Base-by-base conservation (phyloP, 2,329 filamentous ascomycete species). In the Aspergillus pseudoviridinutans region DNA sequence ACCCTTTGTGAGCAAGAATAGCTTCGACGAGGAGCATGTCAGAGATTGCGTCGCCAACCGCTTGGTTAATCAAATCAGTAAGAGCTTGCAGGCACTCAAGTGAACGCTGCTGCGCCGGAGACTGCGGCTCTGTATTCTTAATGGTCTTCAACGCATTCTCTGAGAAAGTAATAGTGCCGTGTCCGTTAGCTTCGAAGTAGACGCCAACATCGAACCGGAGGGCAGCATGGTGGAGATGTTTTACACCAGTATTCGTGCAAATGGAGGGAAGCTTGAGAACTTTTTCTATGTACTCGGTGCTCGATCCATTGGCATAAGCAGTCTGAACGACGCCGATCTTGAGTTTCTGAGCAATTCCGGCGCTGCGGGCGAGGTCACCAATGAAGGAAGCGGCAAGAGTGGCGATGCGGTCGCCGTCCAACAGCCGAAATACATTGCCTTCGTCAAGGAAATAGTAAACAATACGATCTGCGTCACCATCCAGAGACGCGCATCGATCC, bases 171-270 rank as follows among this genome's bases (percentile, higher is more conserved):
- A 97, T 89, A 9, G 94, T 99, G 64, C 94, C 94, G 76, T 99
- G 94, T 29, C 94, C 94, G 72, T 99, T 99, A 63, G 94, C 94
- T 79, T 99, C 94, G 69, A 99, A 99, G 80, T 99, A 99, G 53
- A 97, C 91, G 57, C 94, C 94, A 55, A 97, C 87, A 68, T 99
- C 94, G 67, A 95, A 96, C 64, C 92, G 90, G 68, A 90, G 87
- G 42, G 94, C 94, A n/a, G 91, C 94, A 71, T 97, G 94, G 78
- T 99, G 94, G 61, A 99, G 84, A 77, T 97, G 90, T 82, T 99
- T 99, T 61, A 99, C 94, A 64, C 94, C 94, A 0, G 94, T 99
- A 14, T 91, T 87, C 1, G 94, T 97, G 82, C 90, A 96, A 58
- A 95, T 87, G 24, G 96, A 91, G 51, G 92, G 92, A 46, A 99